Evolutionary conservation across 768 basidiomycete genomes (phyloP), one percentile per base, ranked within the genome.

Genomic region (Pleurotus sapidus): DNA sequence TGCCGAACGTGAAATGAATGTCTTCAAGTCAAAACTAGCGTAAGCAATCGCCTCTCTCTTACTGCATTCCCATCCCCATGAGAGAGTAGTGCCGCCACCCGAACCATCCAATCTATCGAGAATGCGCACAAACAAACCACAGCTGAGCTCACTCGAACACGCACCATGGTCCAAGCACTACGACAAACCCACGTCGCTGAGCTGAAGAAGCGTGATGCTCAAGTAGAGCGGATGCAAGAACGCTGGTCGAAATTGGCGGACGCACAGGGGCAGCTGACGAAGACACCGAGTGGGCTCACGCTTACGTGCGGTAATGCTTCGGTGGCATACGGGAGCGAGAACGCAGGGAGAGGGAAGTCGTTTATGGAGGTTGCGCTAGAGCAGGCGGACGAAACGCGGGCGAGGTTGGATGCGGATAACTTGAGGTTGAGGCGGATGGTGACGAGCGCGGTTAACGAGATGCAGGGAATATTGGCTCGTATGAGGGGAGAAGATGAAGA

Each of bases 191-290:
- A 91, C 60, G 78, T 83, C 57, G 76, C 78, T 37, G 93, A 94
- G 66, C 67, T 91, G 34, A 92, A 87, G 78, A 89, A 88, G 76
- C 83, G 82, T 64, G 92, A 95, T 62, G 88, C 87, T 61, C 91
- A 94, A 40, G 70, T 86, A 15, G 91, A 93, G 63, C 79, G 84
- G 15, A 84, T 88, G 66, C 61, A 81, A 24, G 91, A 93, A 49
- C 84, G 83, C 61, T 92, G 89, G 89, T 73, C 77, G 25, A 92
- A 86, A 65, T 67, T 93, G 15, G 72, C 82, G 4, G 91, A 92
- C 57, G 67, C 77, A 8, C 92, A 93, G 68, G 68, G 80, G 0
- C 89, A 86, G 67, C 70, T 87, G 4, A 73, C 75, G 11, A 61
- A 71, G 0, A 65, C 74, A 1, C 70, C 79, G 4, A 77, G 82